These are phyloP conservation scores for Fusarium metavorans DNA, from an alignment of 2,329 filamentous ascomycete genomes.

Conservation along the genomic window DNA sequence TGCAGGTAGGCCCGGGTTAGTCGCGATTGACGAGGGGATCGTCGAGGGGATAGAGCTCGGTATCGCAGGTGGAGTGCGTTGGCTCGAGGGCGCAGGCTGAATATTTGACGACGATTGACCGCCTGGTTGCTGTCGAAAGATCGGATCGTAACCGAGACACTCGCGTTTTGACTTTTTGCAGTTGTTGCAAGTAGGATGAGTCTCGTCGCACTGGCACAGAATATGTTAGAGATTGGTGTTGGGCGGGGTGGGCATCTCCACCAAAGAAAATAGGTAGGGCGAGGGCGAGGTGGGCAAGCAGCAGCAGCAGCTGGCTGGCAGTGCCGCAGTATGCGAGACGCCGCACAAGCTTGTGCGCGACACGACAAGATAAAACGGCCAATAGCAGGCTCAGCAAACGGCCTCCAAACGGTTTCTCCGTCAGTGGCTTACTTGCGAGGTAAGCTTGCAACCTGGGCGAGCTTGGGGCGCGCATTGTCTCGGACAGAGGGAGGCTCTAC, in stretches of 20 bases:
- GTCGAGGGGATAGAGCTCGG: slow-evolving; percentile 40
- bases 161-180: slow-evolving; percentile 91
- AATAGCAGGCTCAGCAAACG: slow-evolving; percentile 31
- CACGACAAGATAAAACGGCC: slow-evolving; percentile 17
- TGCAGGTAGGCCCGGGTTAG: slow-evolving; percentile 40
- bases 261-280: slow-evolving; percentile 16
- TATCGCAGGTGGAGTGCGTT: slow-evolving; percentile 51
- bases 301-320: slow-evolving; percentile 15
- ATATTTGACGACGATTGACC: slow-evolving; percentile 77
- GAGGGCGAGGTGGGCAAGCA: slow-evolving; percentile 3
- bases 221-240: slow-evolving; percentile 42
- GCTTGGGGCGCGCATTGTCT: slow-evolving; percentile 13
- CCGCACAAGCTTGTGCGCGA: slow-evolving; percentile 12
- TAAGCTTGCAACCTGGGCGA: not conserved
- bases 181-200: slow-evolving; percentile 90
- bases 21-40: slow-evolving; percentile 41
- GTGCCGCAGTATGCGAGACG: slow-evolving; percentile 12
- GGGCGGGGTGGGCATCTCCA: slow-evolving; percentile 37
- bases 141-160: slow-evolving; percentile 87
- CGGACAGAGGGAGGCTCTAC: slow-evolving; percentile 33
- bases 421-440: slow-evolving; percentile 20
- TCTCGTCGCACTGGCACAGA: slow-evolving; percentile 83
- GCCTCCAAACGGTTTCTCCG: slow-evolving; percentile 7
- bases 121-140: slow-evolving; percentile 81
- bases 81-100: slow-evolving; percentile 49